These are phyloP conservation scores for Aegilops tauschii DNA, from an alignment of 176 grass and related monocot genomes.

Conservation along the genomic window DNA sequence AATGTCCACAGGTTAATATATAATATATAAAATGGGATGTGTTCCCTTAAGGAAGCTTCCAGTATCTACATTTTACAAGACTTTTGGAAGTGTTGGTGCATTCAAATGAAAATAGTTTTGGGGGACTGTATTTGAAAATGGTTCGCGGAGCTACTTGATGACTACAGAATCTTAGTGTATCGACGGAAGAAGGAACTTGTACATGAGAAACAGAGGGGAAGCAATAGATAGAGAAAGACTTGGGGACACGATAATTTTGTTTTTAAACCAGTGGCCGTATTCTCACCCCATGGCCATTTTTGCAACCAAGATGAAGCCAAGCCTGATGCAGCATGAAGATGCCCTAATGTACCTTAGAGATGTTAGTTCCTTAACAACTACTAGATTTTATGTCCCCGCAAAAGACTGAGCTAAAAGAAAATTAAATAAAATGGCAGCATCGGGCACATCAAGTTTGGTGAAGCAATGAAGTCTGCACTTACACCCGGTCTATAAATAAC, in stretches of 20 bases:
- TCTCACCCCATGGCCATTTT: neutral
- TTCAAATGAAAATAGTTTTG: neutral
- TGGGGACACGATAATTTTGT: neutral
- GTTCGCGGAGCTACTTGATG: neutral
- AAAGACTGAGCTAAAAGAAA: neutral
- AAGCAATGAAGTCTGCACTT: neutral
- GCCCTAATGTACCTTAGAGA: neutral
- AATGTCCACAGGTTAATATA: conserved; percentile 21
- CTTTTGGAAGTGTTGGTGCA: neutral
- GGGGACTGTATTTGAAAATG: neutral
- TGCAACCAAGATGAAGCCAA: neutral
- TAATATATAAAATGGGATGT: neutral
- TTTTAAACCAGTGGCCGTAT: neutral
- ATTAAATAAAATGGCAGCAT: neutral
- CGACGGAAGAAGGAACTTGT: neutral
- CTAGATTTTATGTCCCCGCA: neutral
- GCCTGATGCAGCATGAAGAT: neutral
- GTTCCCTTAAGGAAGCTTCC: neutral
- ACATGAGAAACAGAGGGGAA: neutral
- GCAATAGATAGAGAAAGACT: neutral
- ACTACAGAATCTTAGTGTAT: neutral
- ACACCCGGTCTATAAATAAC: neutral
- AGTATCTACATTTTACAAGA: neutral
- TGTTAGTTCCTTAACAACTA: neutral
- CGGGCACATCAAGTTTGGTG: neutral